Evolutionary conservation across 768 basidiomycete species (phyloP).

Genomic region (Favolaschia claudopus): DNA sequence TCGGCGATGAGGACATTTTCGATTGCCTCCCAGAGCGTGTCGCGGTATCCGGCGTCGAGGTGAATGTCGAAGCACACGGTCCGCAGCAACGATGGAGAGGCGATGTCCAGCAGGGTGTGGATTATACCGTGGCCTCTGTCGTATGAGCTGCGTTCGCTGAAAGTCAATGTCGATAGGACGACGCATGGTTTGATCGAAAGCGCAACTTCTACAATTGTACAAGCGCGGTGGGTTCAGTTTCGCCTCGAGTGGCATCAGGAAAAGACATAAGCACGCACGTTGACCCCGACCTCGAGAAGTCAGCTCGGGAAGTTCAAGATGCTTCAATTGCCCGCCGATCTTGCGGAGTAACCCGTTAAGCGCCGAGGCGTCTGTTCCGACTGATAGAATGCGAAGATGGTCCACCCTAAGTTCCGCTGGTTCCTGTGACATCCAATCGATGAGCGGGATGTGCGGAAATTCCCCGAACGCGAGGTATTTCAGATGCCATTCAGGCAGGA

Average conservation of each 20-base stretch:
- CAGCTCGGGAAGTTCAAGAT: slow-evolving; percentile 11
- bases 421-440: slow-evolving; percentile 9
- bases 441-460: slow-evolving; percentile 10
- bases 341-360: slow-evolving; percentile 11
- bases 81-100: not conserved
- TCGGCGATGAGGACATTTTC: not conserved
- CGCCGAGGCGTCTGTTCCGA: slow-evolving; percentile 1
- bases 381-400: slow-evolving; percentile 11
- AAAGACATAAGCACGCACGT: not conserved
- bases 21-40: slow-evolving; percentile 15
- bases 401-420: not conserved
- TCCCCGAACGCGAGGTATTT: slow-evolving; percentile 14
- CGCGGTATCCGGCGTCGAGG: slow-evolving; percentile 2
- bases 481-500: slow-evolving; percentile 5
- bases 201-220: not conserved
- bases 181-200: slow-evolving; percentile 4
- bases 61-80: slow-evolving; percentile 9
- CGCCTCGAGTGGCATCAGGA: not conserved
- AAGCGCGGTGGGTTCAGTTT: too few relatives aligned
- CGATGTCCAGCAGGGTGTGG: slow-evolving; percentile 1
- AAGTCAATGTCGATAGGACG: slow-evolving; percentile 1
- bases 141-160: slow-evolving; percentile 13
- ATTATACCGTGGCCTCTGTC: slow-evolving; percentile 2
- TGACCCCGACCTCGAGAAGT: not conserved
- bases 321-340: not conserved